Conservation (phyloP, 2,329 filamentous ascomycete genomes). For the Penicillium psychrosexuale region DNA sequence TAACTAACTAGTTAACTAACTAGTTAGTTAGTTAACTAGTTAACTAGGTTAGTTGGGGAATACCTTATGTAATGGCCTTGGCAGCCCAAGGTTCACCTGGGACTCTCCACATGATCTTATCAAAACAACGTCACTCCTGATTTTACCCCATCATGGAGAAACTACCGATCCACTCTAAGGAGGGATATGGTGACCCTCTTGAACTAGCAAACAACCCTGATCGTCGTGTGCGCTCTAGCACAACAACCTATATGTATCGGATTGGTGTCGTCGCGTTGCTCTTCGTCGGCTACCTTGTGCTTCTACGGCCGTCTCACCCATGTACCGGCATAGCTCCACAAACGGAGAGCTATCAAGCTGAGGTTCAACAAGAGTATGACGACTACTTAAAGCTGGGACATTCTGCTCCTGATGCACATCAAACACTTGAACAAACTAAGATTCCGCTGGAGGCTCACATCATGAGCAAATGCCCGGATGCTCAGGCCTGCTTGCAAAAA, state of each 20-base stretch:
- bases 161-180: conserved; percentile 19
- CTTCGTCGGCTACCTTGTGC: conserved; percentile 12
- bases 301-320: conserved; percentile 4
- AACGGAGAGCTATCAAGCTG: not conserved
- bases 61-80: conserved; percentile 7
- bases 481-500: conserved; percentile 73
- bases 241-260: conserved; percentile 8
- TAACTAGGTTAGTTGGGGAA: not conserved
- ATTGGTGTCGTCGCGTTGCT: conserved; percentile 12
- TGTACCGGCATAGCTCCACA: not conserved
- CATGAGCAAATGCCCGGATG: conserved; percentile 96
- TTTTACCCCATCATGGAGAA: conserved; percentile 17
- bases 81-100: not conserved
- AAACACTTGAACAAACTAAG: conserved; percentile 10
- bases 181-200: not conserved
- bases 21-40: no score
- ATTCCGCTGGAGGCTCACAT: conserved; percentile 91
- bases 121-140: conserved; percentile 5
- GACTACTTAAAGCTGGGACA: not conserved
- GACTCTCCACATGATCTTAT: conserved; percentile 6
- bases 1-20: no score
- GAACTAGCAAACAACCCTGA: not conserved
- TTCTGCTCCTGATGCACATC: not conserved
- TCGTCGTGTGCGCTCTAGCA: not conserved
- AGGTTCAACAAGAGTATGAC: not conserved